Evolutionary conservation across 148 eudicot species (phyloP), one percentile per base, ranked within the genome.

Genomic region (Bassia scoparia): DNA sequence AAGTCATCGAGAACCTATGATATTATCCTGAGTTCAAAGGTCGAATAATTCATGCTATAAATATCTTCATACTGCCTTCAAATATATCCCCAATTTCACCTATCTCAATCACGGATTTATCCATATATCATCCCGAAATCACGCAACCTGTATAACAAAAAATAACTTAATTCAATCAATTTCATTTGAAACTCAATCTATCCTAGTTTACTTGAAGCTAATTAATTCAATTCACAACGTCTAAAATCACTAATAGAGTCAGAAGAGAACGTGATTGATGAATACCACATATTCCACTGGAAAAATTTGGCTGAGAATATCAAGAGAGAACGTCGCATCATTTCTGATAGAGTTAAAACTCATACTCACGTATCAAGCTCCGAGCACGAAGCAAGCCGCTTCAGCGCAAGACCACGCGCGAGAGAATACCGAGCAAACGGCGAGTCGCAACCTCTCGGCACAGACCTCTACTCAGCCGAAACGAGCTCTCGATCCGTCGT

Each of bases 391-490:
- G 79, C 27, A 55, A 2, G 93, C 98, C 27, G 87, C 82, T 33
- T 84, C 77, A 20, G 87, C 88, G 1, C 74, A 93, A 1, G 78
- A 76, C 1, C 88, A 83, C 0, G 88, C 11, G 21, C 85, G 80
- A 1, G 89, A 78, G 0, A 93, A 84, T 27, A 95, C 86, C 38
- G 86, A 79, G 75, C 83, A 95, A 0, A 75, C 79, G 7, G 97
- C 89, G 78, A n/a, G n/a, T 95, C 97, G 34, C 91, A 79, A 10
- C 93, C 82, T 75, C n/a, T 91, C 97, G 12, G 93, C 93, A 8
- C n/a, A n/a, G n/a, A 93, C 81, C 77, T 89, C 82, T 59, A 86
- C 15, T 96, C 73, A 71, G 91, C 98, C 71, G 76, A 95, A 2
- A 88, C 67, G 3, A 95, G 59, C 81, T 82, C 62, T 95, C 98